Conservation (phyloP, 2,329 filamentous ascomycete genomes). For the Microdochium nivale region DNA sequence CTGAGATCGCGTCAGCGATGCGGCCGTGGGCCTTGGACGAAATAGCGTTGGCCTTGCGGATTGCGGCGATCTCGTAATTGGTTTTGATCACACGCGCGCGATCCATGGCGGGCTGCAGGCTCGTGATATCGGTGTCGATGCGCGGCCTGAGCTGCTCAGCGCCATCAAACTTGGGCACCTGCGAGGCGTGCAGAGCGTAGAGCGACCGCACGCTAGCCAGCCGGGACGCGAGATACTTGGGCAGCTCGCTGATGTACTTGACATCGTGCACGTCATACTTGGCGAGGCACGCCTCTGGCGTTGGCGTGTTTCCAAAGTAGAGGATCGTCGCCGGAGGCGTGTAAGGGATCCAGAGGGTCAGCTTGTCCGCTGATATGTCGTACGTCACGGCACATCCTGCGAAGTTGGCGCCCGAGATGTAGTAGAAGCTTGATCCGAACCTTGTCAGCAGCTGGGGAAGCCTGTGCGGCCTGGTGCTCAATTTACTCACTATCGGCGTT, state of each 20-base stretch:
- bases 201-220: slow-evolving; percentile 32
- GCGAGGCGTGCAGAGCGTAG: slow-evolving; percentile 35
- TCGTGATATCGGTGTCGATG: slow-evolving; percentile 35
- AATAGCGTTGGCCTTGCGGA: slow-evolving; percentile 73
- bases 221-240: slow-evolving; percentile 38
- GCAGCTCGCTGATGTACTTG: slow-evolving; percentile 41
- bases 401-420: slow-evolving; percentile 46
- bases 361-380: slow-evolving; percentile 47
- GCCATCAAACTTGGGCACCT: slow-evolving; percentile 26
- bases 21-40: slow-evolving; percentile 68
- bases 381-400: slow-evolving; percentile 48
- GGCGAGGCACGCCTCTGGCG: slow-evolving; percentile 49
- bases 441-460: background rate
- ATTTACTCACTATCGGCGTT: slow-evolving; percentile 45
- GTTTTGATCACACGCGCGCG: slow-evolving; percentile 75
- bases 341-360: slow-evolving; percentile 67
- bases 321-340: slow-evolving; percentile 53
- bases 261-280: slow-evolving; percentile 65
- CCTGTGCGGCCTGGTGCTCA: background rate
- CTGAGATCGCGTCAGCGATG: slow-evolving; percentile 56
- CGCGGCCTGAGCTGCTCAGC: slow-evolving; percentile 15
- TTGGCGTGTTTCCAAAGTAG: slow-evolving; percentile 55
- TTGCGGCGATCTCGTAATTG: slow-evolving; percentile 73
- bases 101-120: slow-evolving; percentile 66
- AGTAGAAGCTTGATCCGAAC: slow-evolving; percentile 42